These are phyloP conservation scores for Phaeosphaeria sp. DNA, from an alignment of 2,329 filamentous ascomycete species.

Conservation along the genomic window DNA sequence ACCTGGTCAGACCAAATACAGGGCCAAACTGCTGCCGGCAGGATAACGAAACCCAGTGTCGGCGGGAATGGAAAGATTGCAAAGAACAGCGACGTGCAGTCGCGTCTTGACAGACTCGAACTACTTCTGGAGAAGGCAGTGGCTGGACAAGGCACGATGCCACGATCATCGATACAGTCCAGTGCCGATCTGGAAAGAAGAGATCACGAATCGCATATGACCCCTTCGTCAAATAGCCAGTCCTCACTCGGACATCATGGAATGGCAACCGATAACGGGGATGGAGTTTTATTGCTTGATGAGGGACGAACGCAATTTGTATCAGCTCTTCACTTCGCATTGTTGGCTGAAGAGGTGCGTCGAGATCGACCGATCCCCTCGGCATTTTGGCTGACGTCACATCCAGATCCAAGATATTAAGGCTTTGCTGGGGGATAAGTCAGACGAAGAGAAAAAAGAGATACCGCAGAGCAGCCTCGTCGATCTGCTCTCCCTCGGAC, in stretches of 20 bases:
- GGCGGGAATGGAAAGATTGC: slow-evolving; percentile 24
- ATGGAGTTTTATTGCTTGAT: slow-evolving; percentile 46
- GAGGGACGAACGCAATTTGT: slow-evolving; percentile 49
- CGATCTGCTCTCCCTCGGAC: slow-evolving; percentile 41
- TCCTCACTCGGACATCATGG: slow-evolving; percentile 39
- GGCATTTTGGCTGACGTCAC: not conserved
- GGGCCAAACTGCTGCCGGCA: slow-evolving; percentile 21
- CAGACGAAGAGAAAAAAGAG: slow-evolving; percentile 37
- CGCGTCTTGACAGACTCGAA: slow-evolving; percentile 46
- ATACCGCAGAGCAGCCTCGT: slow-evolving; percentile 40
- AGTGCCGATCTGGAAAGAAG: slow-evolving; percentile 26
- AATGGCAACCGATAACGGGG: slow-evolving; percentile 44
- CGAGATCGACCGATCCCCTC: not conserved
- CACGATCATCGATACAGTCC: slow-evolving; percentile 21
- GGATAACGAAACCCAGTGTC: slow-evolving; percentile 34
- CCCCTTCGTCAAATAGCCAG: slow-evolving; percentile 43
- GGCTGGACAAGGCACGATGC: slow-evolving; percentile 21
- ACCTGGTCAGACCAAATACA: slow-evolving; percentile 42
- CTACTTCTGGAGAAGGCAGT: slow-evolving; percentile 44
- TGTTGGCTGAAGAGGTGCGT: slow-evolving; percentile 48
- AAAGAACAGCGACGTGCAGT: slow-evolving; percentile 43
- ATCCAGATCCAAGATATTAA: slow-evolving; percentile 49
- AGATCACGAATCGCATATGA: slow-evolving; percentile 27
- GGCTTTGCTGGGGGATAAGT: slow-evolving; percentile 41
- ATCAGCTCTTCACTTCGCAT: slow-evolving; percentile 48